Conservation (phyloP, 768 basidiomycete species). For the Phylloporus scabripes region DNA sequence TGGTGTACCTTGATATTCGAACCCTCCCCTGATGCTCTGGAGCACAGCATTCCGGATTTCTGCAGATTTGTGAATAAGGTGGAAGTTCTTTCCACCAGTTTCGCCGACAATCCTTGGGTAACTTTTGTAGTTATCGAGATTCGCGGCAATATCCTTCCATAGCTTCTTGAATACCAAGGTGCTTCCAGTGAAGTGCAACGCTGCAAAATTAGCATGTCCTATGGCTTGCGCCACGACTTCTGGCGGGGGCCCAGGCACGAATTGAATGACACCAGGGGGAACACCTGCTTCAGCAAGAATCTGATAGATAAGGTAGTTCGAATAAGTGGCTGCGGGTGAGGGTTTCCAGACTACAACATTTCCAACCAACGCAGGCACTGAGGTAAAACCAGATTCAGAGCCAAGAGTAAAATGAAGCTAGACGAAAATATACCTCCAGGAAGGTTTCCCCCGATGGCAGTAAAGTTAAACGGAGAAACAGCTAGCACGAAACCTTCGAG, state of each 20-base stretch:
- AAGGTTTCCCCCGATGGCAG: constrained; percentile 96
- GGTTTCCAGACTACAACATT: constrained; percentile 98
- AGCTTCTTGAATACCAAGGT: constrained; percentile 92
- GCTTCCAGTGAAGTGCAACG: constrained; percentile 94
- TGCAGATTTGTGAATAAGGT: constrained; percentile 83
- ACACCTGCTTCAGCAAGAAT: constrained; percentile 92
- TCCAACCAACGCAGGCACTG: constrained; percentile 88
- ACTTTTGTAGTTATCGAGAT: constrained; percentile 79
- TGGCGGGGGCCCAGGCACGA: constrained; percentile 84
- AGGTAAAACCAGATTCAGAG: constrained; percentile 2
- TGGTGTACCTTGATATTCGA: constrained; percentile 85
- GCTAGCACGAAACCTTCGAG: constrained; percentile 99
- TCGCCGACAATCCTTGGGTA: constrained; percentile 98
- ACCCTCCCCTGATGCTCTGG: constrained; percentile 82
- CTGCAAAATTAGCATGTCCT: constrained; percentile 72
- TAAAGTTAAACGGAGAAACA: constrained; percentile 98
- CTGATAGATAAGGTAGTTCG: constrained; percentile 89
- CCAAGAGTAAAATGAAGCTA: not conserved
- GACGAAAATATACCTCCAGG: constrained; percentile 47
- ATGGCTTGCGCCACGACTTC: constrained; percentile 85
- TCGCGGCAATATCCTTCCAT: constrained; percentile 92
- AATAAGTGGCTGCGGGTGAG: constrained; percentile 90
- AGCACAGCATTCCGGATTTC: constrained; percentile 86
- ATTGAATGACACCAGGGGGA: constrained; percentile 93
- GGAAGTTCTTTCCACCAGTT: constrained; percentile 99